phyloP scores from a whole-genome alignment of 257 asterid genomes.

The Nicotiana otophora region DNA sequence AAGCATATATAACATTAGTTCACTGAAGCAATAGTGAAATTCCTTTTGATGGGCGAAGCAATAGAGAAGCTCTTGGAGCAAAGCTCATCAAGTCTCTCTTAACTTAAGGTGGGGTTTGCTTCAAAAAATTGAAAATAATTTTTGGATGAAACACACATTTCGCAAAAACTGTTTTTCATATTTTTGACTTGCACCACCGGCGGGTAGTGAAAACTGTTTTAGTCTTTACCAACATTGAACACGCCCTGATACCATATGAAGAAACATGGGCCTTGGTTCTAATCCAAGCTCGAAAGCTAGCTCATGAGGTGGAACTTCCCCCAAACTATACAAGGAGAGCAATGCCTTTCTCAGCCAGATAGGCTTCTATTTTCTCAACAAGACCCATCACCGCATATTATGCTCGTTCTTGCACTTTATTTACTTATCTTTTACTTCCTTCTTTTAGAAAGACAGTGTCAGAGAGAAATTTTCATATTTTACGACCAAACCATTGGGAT shows the following conservation, averaged over 20 bases:
- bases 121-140: not conserved
- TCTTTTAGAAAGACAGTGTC: not conserved
- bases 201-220: too few relatives aligned
- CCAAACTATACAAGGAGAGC: not conserved
- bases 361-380: not conserved
- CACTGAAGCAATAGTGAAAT: not conserved
- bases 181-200: not conserved
- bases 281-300: not conserved
- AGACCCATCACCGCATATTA: not conserved
- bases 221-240: too few relatives aligned
- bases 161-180: not conserved
- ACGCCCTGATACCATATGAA: too few relatives aligned
- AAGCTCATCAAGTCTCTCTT: not conserved
- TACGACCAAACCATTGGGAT: too few relatives aligned
- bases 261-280: too few relatives aligned
- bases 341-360: not conserved
- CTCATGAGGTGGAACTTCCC: not conserved
- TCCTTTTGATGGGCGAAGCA: not conserved
- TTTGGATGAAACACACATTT: not conserved
- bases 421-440: constrained; percentile 1
- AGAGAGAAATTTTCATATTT: not conserved
- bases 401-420: not conserved
- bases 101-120: not conserved
- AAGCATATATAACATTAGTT: not conserved
- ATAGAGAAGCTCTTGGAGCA: not conserved